phyloP scores from a whole-genome alignment of 352 stramenopile species.

The Peronospora farinosa region DNA sequence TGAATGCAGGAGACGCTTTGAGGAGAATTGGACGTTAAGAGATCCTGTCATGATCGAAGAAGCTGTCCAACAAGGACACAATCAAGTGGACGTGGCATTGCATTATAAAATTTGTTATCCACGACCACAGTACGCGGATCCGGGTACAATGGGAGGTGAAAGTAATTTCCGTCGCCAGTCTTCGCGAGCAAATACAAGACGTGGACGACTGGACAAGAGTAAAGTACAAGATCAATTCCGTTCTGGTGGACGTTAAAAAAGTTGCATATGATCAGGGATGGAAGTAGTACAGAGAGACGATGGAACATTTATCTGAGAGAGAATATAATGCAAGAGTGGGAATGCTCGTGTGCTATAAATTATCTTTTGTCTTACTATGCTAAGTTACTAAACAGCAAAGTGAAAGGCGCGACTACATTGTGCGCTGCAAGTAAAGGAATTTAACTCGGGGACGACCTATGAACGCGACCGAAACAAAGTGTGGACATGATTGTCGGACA shows the following conservation, averaged over 20 bases:
- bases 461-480: not conserved
- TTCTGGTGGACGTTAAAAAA: conserved; percentile 19
- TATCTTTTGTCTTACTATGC: conserved; percentile 20
- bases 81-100: conserved; percentile 71
- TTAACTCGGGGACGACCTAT: not conserved
- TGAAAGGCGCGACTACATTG: not conserved
- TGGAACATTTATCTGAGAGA: not conserved
- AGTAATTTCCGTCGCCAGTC: conserved; percentile 58
- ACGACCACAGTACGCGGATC: conserved; percentile 69
- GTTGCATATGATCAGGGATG: conserved; percentile 6
- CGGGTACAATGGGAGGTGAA: conserved; percentile 69
- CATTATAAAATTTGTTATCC: conserved; percentile 85
- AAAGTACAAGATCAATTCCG: conserved; percentile 46
- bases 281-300: conserved; percentile 1
- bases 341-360: conserved; percentile 30
- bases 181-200: conserved; percentile 42
- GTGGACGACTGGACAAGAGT: conserved; percentile 39
- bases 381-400: conserved; percentile 4
- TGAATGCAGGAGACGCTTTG: conserved; percentile 41
- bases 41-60: conserved; percentile 36
- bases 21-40: conserved; percentile 46
- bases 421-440: not conserved
- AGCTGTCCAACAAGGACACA: conserved; percentile 48
- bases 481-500: conserved; percentile 1
- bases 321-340: conserved; percentile 6